phyloP scores from a whole-genome alignment of 208 protist genomes.

The Jaenimonas drosophilae region DNA sequence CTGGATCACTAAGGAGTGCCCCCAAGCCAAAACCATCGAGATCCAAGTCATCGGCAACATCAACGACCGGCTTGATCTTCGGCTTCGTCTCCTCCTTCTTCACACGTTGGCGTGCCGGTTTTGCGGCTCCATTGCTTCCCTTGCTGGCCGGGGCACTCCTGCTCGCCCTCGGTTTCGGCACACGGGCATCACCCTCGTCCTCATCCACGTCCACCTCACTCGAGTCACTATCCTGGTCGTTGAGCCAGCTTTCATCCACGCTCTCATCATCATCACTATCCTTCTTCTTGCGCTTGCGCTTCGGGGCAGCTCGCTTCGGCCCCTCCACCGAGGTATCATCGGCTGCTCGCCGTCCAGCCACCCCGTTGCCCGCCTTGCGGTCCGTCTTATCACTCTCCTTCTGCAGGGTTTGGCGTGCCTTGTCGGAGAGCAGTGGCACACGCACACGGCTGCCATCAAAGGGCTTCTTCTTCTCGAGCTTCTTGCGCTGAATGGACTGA shows the following conservation, averaged over 20 bases:
- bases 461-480: constrained; percentile 74
- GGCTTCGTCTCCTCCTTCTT: too few relatives aligned
- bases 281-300: constrained; percentile 23
- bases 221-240: constrained; percentile 16
- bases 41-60: too few relatives aligned
- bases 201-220: constrained; percentile 31
- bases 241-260: constrained; percentile 8
- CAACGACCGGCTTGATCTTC: too few relatives aligned
- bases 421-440: constrained; percentile 80
- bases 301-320: constrained; percentile 20
- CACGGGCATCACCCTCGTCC: too few relatives aligned
- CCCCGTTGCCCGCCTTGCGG: constrained; percentile 12
- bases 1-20: too few relatives aligned
- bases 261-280: constrained; percentile 48
- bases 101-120: too few relatives aligned
- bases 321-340: background rate
- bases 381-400: constrained; percentile 56
- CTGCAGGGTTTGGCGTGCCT: constrained; percentile 45
- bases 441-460: constrained; percentile 69
- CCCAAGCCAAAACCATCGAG: too few relatives aligned
- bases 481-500: constrained; percentile 60
- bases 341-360: background rate
- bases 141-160: too few relatives aligned
- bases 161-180: too few relatives aligned
- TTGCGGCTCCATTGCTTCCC: too few relatives aligned